Base-by-base conservation (phyloP, 2,329 filamentous ascomycete species). In the Parasarocladium wereldwijsianum region DNA sequence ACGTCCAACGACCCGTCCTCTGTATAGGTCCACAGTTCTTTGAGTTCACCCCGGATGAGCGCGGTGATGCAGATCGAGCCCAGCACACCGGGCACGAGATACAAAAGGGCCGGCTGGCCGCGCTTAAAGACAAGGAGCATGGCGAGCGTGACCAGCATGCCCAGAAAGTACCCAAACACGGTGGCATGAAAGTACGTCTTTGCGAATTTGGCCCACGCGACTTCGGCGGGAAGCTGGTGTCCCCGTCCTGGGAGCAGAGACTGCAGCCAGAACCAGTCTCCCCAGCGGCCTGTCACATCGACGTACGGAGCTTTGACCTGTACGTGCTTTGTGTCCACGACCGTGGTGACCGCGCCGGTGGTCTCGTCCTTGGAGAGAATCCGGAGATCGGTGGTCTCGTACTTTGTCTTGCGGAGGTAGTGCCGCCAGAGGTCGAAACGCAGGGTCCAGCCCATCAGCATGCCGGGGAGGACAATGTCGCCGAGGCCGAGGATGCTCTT, bases 401-500 rank as follows among this genome's bases (percentile, higher is more conserved):
- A 55, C 38, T 60, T 66, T 47, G 75, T 65, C 45, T 81, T 75
- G 22, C 64, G 64, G 20, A 78, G 62, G 47, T 96, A 96, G 56
- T 80, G 75, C 32, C 84, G 63, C 57, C 83, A 90, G 6, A 93
- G 63, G 47, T 98, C 87, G 43, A 93, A 93, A n/a, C 87, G 74
- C 15, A 98, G 62, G 3, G 86, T 83, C 24, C 94, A 66, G 2
- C 72, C 83, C 37, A 96, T 78, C 55, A 94, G 76, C 45, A 96
- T 84, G 7, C 87, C 90, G 0, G 87, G 87, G 4, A 98, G 64
- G 2, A 93, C 81, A 34, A 98, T 81, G 46, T 98, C 87, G n/a
- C 87, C 87, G 0, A 96, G 65, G 0, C 87, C 87, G 6, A 98
- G 73, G 68, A 96, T 93, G 31, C 82, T 70, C 17, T 61, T 57